A percentile compares a stretch with the other conserved stretches of the same genome.
phyloP scores from a whole-genome alignment of 768 basidiomycete species.

The Boletus rufocinnamomeus region DNA sequence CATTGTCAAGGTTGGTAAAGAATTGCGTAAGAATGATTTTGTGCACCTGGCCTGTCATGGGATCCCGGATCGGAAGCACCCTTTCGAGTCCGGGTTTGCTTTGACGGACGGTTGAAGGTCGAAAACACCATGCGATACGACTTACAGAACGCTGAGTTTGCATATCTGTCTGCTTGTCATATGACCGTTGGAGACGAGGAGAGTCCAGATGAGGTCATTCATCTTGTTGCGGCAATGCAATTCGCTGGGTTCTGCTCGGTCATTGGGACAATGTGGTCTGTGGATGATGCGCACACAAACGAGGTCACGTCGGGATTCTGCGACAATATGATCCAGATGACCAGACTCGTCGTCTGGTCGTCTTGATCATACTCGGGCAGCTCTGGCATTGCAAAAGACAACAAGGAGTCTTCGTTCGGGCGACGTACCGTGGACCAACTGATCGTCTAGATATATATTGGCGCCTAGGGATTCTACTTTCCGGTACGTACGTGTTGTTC shows the following conservation, averaged over 20 bases:
- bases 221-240: conserved; percentile 6
- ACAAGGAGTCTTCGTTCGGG: background rate
- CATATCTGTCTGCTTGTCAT: conserved; percentile 4
- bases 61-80: no score
- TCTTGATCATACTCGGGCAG: background rate
- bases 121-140: conserved; percentile 8
- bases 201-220: conserved; percentile 2
- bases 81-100: no score
- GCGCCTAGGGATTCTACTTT: background rate
- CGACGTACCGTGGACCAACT: conserved; percentile 1
- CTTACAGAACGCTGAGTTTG: conserved; percentile 9
- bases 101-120: conserved; percentile 3
- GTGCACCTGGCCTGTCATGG: conserved; percentile 21
- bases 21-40: no score
- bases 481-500: background rate
- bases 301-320: conserved; percentile 6
- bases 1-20: no score
- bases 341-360: no score
- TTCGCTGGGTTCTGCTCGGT: conserved; percentile 12
- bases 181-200: background rate
- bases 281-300: conserved; percentile 7
- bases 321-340: background rate
- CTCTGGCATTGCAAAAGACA: background rate
- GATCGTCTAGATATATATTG: conserved; percentile 4
- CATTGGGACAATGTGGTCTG: conserved; percentile 17